These are phyloP conservation scores for Arabis hirsuta DNA, from an alignment of 345 rosid genomes.

Conservation along the genomic window DNA sequence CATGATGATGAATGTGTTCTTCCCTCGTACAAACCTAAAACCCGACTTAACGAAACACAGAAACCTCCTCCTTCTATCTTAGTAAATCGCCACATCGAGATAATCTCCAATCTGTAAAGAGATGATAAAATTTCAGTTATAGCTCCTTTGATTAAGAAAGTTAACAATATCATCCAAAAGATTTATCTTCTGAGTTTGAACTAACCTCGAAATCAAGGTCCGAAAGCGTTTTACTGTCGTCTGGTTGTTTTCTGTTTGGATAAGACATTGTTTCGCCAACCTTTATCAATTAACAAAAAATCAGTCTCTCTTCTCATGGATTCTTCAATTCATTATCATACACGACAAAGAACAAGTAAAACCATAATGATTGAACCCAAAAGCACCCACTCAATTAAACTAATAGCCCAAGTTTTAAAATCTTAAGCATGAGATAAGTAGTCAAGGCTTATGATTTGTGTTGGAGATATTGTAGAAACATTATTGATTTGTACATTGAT, in stretches of 20 bases:
- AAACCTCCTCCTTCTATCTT: slow-evolving; percentile 9
- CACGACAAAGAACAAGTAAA: slow-evolving; percentile 11
- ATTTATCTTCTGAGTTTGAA: neutral
- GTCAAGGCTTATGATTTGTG: too few species aligned
- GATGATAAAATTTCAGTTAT: slow-evolving; percentile 23
- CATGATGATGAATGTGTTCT: slow-evolving; percentile 1
- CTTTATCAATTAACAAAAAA: slow-evolving; percentile 46
- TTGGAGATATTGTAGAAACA: neutral
- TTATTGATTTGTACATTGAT: too few species aligned
- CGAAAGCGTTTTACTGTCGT: slow-evolving; percentile 74
- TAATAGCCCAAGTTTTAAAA: neutral
- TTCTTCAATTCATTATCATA: too few species aligned
- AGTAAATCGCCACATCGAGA: slow-evolving; percentile 78
- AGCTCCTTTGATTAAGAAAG: neutral
- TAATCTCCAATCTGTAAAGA: slow-evolving; percentile 82
- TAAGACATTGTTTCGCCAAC: slow-evolving; percentile 81
- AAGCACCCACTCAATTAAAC: slow-evolving; percentile 21
- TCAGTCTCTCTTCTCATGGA: slow-evolving; percentile 18
- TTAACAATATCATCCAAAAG: neutral
- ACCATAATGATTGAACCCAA: neutral
- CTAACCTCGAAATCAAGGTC: slow-evolving; percentile 83
- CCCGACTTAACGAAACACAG: slow-evolving; percentile 8
- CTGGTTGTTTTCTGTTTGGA: slow-evolving; percentile 69
- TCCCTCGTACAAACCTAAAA: slow-evolving; percentile 15
- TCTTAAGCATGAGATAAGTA: neutral